Evolutionary conservation across 495 filamentous ascomycete species (phyloP), one percentile per base, ranked within the genome.

Genomic region (Aspergillus affinis): DNA sequence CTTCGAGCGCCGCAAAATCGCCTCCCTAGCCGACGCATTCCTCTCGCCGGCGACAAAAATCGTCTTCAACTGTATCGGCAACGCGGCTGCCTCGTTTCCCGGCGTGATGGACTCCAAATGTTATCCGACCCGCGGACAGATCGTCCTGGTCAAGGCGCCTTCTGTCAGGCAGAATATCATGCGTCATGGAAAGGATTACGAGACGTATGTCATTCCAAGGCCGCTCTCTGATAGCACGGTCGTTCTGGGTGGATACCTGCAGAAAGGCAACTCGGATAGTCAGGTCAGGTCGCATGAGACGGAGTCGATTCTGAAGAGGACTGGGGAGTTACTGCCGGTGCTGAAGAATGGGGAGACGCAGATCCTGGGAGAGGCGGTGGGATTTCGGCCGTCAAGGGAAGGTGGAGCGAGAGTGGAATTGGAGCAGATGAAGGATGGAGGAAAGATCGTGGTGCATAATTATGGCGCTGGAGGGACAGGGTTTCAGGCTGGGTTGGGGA

Each of bases 111-210:
- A 74, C 48, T 46, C 48, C 2, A 69, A 69, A 51, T 65, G 60
- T 50, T 74, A 58, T 46, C 70, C 72, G 15, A 75, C 75, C 0
- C 60, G 74, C 36, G 77, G 76, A 0, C 77, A 79, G 54, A 71
- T 79, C 8, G 64, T 79, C 5, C 63, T 80, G 2, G 70, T 70
- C 8, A 71, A 65, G 29, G 73, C 74, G 13, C 68, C 75, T 3
- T 61, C 59, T 1, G 62, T 73, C 13, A 57, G 57, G 46, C 48
- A 59, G 9, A 73, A 71, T 55, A 64, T 67, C 4, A 75, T 75
- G 72, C 61, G 70, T 12, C 71, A 75, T 58, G 71, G 72, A 0
- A 65, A 56, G 46, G 67, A 69, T 30, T 74, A 71, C 46, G 69
- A 74, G 50, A 72, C 71, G 20, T 75, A 75, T 53, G 55, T 74